Percentiles rank a stretch among this genome's conserved stretches.
Conservation (phyloP, 495 filamentous ascomycete genomes). For the Aspergillus panamensis region DNA sequence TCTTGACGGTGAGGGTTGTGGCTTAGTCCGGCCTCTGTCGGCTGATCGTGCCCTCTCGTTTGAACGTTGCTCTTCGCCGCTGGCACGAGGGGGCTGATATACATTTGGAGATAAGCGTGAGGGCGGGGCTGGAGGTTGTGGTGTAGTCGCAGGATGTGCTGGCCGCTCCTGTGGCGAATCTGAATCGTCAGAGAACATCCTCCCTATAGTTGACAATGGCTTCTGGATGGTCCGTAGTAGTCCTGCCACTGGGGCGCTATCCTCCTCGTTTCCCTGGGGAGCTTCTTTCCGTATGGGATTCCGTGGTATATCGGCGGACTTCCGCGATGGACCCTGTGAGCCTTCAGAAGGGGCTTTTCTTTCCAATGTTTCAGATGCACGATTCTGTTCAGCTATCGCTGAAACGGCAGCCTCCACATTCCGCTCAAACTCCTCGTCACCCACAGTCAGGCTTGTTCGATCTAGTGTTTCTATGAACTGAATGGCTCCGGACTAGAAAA, state of each 20-base stretch:
- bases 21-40: constrained; percentile 40
- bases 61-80: constrained; percentile 36
- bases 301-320: constrained; percentile 55
- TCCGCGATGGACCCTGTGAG: constrained; percentile 45
- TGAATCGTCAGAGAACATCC: constrained; percentile 87
- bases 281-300: constrained; percentile 43
- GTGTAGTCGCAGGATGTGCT: constrained; percentile 50
- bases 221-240: constrained; percentile 87
- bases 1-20: constrained; percentile 30
- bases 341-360: constrained; percentile 48
- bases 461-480: constrained; percentile 97
- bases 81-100: constrained; percentile 48
- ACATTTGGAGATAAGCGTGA: constrained; percentile 58
- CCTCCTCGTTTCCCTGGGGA: constrained; percentile 52
- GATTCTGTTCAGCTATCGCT: constrained; percentile 88
- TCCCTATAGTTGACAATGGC: constrained; percentile 90
- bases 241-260: constrained; percentile 78
- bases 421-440: constrained; percentile 89
- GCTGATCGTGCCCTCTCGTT: constrained; percentile 27
- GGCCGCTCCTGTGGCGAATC: constrained; percentile 41
- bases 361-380: constrained; percentile 51
- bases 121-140: constrained; percentile 54
- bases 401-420: constrained; percentile 95
- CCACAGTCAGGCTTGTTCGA: constrained; percentile 86
- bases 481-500: constrained; percentile 77